Evolutionary conservation across 2,329 filamentous ascomycete species (phyloP), one percentile per base, ranked within the genome.

Genomic region (Microcyclospora pomicola): DNA sequence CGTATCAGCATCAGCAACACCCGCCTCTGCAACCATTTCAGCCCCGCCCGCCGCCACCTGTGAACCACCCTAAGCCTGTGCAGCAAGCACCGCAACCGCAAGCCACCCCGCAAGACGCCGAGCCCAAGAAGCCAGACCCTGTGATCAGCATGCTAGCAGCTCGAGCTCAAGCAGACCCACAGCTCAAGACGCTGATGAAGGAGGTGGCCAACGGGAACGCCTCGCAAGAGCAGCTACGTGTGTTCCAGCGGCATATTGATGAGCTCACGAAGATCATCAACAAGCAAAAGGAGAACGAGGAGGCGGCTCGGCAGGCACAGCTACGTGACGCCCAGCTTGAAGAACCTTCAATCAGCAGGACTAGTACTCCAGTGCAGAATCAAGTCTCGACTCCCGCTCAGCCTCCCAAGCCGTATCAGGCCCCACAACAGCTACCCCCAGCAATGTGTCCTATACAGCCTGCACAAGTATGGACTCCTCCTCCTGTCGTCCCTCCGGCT

Each of bases 121-220:
- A 24, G 7, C 19, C 19, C 19, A 52, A 49, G 37, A 55, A 59
- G 42, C 53, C 55, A n/a, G 83, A 88, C 52, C 82, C 82, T 0
- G 84, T 91, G 32, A 88, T 91, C 39, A 78, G 85, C 36, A 76
- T 82, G 45, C 64, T 91, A 16, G 83, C 83, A 0, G 79, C 83
- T 49, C 75, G 75, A 46, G 83, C 83, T 6, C 81, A 80, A 0
- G 75, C 73, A 16, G 80, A 91, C 53, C 71, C 76, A 0, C 70
- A 80, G 39, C 64, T 91, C 9, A 78, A 85, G 40, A 76, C 80
- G 28, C 65, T 91, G 0, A 91, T 91, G 83, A 84, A 84, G 56
- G 75, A 82, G 37, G 83, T 91, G 1, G 83, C 83, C 0, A 76
- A 78, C 19, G 82, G 82, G 1, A 72, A 79, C 47, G 83, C 83